Evolutionary conservation across 2,329 filamentous ascomycete genomes (phyloP), one percentile per base, ranked within the genome.

Genomic region (Penicillium verrucosum): DNA sequence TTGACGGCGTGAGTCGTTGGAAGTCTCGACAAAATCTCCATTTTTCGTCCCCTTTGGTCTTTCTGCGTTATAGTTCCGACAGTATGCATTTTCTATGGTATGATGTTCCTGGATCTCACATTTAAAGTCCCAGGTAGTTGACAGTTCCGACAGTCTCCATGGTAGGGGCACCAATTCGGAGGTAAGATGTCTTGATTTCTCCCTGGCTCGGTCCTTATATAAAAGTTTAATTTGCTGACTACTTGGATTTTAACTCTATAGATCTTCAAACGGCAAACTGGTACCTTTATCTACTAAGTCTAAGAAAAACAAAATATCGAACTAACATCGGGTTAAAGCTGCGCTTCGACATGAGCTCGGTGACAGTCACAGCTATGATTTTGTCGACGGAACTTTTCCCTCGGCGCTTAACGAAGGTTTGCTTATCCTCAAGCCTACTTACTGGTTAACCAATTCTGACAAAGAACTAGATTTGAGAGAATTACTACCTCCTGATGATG

Each of bases 331-430:
- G 7, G 2, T 43, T 14, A 2, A 30, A 64, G 63, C 63, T 14
- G 63, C 63, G 1, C 44, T 66, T 25, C 57, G 64, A 44, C 66
- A 66, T 46, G 62, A 65, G 32, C 60, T 66, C 7, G 64, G 56
- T 7, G 51, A 58, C 16, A 25, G 47, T 16, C 62, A 65, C 47
- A 58, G 36, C 45, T 66, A 65, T 49, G 64, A 66, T 32, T 66
- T 66, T 32, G 59, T 66, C 10, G 62, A 66, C 23, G 64, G 64
- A 11, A 52, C 37, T 16, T 9, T 63, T 16, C 56, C 62, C 29
- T 63, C 58, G 34, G 23, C 47, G 7, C 53, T 59, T 44, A 47
- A 60, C 9, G 37, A 58, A 49, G 60, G 60, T 64, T 40, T n/a
- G 47, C 2, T 21, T 38, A 4, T 38, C 36, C 5, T 11, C 5